A percentile compares a stretch with the other conserved stretches of the same genome.
Evolutionary conservation across 2,329 filamentous ascomycete species (phyloP).

Genomic region (Xylaria sp.): DNA sequence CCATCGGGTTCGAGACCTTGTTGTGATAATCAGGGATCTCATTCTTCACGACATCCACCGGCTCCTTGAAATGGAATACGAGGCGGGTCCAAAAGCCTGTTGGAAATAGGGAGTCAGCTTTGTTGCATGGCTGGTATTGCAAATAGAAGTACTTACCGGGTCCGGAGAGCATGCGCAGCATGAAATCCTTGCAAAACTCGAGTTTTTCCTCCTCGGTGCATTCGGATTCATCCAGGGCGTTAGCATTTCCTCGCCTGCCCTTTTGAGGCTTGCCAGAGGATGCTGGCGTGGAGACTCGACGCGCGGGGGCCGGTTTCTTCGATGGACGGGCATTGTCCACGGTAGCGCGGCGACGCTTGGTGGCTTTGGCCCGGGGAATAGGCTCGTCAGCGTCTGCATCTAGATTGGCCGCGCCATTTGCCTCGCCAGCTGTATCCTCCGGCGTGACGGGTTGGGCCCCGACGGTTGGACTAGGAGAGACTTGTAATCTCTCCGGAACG

Average conservation of each 20-base stretch:
- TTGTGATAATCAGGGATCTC: slow-evolving; percentile 57
- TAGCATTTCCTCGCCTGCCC: slow-evolving; percentile 30
- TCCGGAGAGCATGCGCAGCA: slow-evolving; percentile 56
- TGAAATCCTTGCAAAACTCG: slow-evolving; percentile 53
- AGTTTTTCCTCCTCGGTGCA: slow-evolving; percentile 44
- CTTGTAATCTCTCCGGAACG: too few species aligned
- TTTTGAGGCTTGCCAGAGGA: slow-evolving; percentile 25
- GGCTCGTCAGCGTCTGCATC: too few species aligned
- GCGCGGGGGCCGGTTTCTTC: slow-evolving; percentile 29
- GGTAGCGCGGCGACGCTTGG: slow-evolving; percentile 38
- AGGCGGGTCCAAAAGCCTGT: slow-evolving; percentile 62
- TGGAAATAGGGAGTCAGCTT: slow-evolving; percentile 3
- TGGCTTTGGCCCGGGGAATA: slow-evolving; percentile 17
- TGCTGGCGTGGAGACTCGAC: slow-evolving; percentile 24
- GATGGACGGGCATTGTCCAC: slow-evolving; percentile 19
- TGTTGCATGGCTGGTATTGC: background rate
- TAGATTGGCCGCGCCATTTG: too few species aligned
- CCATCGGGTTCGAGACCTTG: slow-evolving; percentile 58
- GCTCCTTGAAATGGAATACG: slow-evolving; percentile 56
- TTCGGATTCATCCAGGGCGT: slow-evolving; percentile 27
- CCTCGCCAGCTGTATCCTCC: too few species aligned
- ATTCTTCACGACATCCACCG: slow-evolving; percentile 52
- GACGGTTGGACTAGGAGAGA: too few species aligned
- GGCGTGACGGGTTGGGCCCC: too few species aligned
- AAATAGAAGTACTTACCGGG: slow-evolving; percentile 41